Evolutionary conservation across 768 basidiomycete genomes (phyloP).

Genomic region (Russula emetica): DNA sequence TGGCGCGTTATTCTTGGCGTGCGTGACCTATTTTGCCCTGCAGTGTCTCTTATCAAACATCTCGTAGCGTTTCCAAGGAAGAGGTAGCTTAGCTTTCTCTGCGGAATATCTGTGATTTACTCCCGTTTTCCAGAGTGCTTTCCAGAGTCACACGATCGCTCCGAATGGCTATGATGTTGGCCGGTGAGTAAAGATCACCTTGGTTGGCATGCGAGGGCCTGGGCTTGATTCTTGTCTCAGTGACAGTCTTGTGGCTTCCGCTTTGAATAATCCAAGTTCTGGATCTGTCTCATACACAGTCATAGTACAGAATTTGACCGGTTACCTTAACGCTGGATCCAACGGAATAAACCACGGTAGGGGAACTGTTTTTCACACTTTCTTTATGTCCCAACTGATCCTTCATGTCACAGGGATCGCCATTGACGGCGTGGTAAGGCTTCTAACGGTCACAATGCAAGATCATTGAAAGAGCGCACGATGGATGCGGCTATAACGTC

Average conservation of each 20-base stretch:
- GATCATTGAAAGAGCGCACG: conserved; percentile 22
- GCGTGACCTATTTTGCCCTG: conserved; percentile 28
- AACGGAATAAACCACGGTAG: conserved; percentile 45
- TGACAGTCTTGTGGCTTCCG: conserved; percentile 38
- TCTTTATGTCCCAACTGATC: neutral
- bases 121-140: conserved; percentile 29
- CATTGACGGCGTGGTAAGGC: conserved; percentile 51
- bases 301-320: conserved; percentile 41
- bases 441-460: conserved; percentile 48
- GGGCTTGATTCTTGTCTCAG: conserved; percentile 29
- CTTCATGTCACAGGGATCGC: conserved; percentile 48
- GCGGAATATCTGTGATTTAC: no score
- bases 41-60: neutral
- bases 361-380: neutral
- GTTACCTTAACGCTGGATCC: conserved; percentile 48
- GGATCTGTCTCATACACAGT: conserved; percentile 44
- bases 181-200: conserved; percentile 33
- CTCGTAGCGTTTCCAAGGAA: conserved; percentile 45
- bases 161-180: conserved; percentile 51
- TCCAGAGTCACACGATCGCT: conserved; percentile 40
- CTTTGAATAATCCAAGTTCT: conserved; percentile 40
- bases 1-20: conserved; percentile 57
- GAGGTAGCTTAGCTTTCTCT: no score
- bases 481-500: neutral
- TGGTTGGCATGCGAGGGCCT: neutral